A percentile compares a stretch with the other conserved stretches of the same genome.
Conservation (phyloP, 148 eudicot genomes). For the Rheum nobile region DNA sequence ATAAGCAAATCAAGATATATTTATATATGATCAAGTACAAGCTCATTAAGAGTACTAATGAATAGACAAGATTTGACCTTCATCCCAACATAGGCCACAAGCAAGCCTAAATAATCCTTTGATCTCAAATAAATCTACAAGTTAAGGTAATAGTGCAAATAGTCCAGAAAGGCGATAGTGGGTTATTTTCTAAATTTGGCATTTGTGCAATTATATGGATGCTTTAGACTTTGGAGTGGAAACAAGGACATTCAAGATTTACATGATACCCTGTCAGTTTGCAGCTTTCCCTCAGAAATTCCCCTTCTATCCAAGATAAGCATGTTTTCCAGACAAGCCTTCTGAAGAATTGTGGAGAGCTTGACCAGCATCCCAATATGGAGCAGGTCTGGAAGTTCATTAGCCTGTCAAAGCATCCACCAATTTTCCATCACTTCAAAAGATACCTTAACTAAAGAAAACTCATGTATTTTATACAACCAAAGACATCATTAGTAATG, state of each 20-base stretch:
- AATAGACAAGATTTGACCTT: no score
- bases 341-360: slow-evolving; percentile 37
- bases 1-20: no score
- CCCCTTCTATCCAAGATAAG: slow-evolving; percentile 72
- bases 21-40: no score
- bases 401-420: slow-evolving; percentile 40
- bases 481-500: neutral
- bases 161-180: neutral
- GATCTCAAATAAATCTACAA: no score
- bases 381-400: slow-evolving; percentile 33
- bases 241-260: slow-evolving; percentile 5
- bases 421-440: neutral
- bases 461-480: neutral
- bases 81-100: no score
- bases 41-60: no score
- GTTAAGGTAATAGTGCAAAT: neutral
- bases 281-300: slow-evolving; percentile 35
- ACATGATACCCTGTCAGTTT: slow-evolving; percentile 48
- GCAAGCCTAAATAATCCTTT: no score
- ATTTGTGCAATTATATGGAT: neutral
- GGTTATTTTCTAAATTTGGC: neutral
- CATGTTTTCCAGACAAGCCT: slow-evolving; percentile 48
- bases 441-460: neutral
- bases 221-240: neutral
- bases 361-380: slow-evolving; percentile 25